A percentile compares a stretch with the other conserved stretches of the same genome.
Conservation (phyloP, 345 rosid genomes). For the Salix koriyanagi region DNA sequence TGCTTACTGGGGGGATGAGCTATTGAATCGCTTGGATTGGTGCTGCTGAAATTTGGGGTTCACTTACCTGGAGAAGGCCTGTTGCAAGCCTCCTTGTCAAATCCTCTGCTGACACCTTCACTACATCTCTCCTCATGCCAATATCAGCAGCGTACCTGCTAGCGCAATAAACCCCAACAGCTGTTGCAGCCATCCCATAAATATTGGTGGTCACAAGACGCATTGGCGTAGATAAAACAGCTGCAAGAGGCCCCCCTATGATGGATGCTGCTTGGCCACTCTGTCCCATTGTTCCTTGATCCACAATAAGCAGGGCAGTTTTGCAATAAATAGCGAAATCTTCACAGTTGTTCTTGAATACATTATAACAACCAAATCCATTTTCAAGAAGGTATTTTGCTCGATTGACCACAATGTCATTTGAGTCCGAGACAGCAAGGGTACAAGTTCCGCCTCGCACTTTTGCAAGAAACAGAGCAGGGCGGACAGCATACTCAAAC, state of each 20-base stretch:
- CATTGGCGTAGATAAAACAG: slow-evolving; percentile 63
- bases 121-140: slow-evolving; percentile 73
- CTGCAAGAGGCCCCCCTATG: slow-evolving; percentile 76
- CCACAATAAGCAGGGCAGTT: slow-evolving; percentile 65
- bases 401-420: slow-evolving; percentile 52
- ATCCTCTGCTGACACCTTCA: slow-evolving; percentile 70
- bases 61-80: slow-evolving; percentile 56
- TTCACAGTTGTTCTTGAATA: slow-evolving; percentile 81
- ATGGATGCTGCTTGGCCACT: slow-evolving; percentile 83
- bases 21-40: neutral
- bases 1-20: neutral
- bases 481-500: slow-evolving; percentile 69
- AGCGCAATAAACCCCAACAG: slow-evolving; percentile 67
- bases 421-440: slow-evolving; percentile 57
- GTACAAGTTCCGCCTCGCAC: slow-evolving; percentile 96
- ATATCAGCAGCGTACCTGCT: slow-evolving; percentile 84
- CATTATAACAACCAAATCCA: slow-evolving; percentile 81
- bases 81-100: slow-evolving; percentile 55
- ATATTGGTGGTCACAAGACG: slow-evolving; percentile 69
- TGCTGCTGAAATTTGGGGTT: slow-evolving; percentile 32
- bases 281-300: slow-evolving; percentile 59
- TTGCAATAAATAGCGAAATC: slow-evolving; percentile 82
- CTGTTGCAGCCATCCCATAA: slow-evolving; percentile 83
- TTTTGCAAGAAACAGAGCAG: slow-evolving; percentile 73
- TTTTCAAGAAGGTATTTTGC: slow-evolving; percentile 73